Base-by-base conservation (phyloP, 257 asterid genomes). In the Petrea volubilis region DNA sequence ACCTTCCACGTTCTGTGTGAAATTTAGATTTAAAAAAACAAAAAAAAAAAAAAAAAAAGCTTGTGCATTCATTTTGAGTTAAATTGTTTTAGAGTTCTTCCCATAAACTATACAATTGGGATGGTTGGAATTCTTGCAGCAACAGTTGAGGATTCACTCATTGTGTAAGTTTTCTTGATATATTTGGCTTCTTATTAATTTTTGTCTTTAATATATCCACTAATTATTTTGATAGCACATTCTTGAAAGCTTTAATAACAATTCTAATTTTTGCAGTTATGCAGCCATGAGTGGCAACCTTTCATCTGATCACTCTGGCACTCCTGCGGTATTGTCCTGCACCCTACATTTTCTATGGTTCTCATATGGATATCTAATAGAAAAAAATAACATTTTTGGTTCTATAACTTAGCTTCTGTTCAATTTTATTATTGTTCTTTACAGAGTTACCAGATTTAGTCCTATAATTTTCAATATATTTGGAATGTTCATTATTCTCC, bases 111-210 rank as follows among this genome's bases (percentile, higher is more conserved):
- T 79, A 91, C 98, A 2, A 81, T 93, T 61, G 98, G 98, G 68
- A 91, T 90, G 97, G 89, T 91, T 31, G 98, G 98, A 43, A 79
- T 93, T 76, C 88, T 93, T 6, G 88, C 97, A 68, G 94, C 86
- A 68, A 89, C 94, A 3, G 84, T 83, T 34, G 98, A 93, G 84
- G 98, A 93, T 79, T 84, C 98, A 53, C 88, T 93, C 51, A 80
- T 93, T 27, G 77, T 74, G 98, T 93, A 24, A 79, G 90, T 81
- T 51, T 62, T 51, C 76, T 50, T 55, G 10, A 43, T n/a, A 38
- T 2, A 38, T 50, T 67, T 44, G 46, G 20, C 34, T 63, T 18
- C 4, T 47, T 52, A 29, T 41, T 60, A 47, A 3, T 6, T 24
- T 68, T 33, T 43, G 0, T 8, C 6, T 1, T n/a, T 3, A 3